These are phyloP conservation scores for Trichophyton equinum DNA, from an alignment of 2,329 filamentous ascomycete genomes.

Conservation along the genomic window DNA sequence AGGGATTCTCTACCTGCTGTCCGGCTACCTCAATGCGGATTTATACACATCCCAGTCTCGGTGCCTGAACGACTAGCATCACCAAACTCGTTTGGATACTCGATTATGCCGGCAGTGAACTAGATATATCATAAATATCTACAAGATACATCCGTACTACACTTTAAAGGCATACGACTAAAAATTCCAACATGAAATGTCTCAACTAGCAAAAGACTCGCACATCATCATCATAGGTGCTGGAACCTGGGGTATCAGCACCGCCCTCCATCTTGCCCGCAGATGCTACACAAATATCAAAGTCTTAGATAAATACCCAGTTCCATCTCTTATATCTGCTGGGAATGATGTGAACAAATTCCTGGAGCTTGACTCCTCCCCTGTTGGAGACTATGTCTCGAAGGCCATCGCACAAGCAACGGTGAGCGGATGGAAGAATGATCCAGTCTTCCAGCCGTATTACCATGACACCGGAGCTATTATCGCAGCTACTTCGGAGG, in stretches of 20 bases:
- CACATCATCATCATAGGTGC: conserved; percentile 32
- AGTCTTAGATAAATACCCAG: conserved; percentile 38
- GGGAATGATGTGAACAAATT: not conserved
- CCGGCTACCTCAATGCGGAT: too few species aligned
- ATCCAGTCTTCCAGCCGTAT: not conserved
- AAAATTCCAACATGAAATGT: not conserved
- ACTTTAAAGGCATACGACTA: not conserved
- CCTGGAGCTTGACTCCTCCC: not conserved
- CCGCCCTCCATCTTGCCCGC: conserved; percentile 33
- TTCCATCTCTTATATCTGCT: not conserved
- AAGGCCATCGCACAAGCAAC: not conserved
- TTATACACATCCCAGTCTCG: too few species aligned
- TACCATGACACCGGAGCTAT: not conserved
- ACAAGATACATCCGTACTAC: too few species aligned
- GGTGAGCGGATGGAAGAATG: not conserved
- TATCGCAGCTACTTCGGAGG: not conserved
- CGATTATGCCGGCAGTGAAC: not conserved
- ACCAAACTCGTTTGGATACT: not conserved
- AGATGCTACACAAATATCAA: conserved; percentile 38
- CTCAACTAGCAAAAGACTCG: conserved; percentile 5
- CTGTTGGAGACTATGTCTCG: not conserved
- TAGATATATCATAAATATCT: not conserved
- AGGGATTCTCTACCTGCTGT: not conserved
- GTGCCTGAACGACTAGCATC: too few species aligned
- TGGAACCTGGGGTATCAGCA: conserved; percentile 34